Conservation (phyloP, 1,139 yeast genomes). For the Yamadazyma diospyri region DNA sequence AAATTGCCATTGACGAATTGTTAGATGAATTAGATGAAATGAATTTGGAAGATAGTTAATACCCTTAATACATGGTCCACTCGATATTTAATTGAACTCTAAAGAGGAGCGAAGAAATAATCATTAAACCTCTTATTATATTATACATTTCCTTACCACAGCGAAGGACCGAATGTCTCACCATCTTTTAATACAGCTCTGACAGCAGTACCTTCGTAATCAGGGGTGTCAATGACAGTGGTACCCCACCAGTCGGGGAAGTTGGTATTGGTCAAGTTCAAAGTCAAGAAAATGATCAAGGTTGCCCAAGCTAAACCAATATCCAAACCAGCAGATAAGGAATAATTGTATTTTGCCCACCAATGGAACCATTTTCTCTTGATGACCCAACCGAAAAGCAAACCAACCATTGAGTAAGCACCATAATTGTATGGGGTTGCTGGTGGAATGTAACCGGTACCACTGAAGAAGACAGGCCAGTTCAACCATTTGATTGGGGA, state of each 20-base stretch:
- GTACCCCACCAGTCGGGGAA: conserved; percentile 41
- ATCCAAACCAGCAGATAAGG: conserved; percentile 43
- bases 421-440: conserved; percentile 45
- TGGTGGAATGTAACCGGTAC: conserved; percentile 47
- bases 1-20: conserved; percentile 74
- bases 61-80: no score
- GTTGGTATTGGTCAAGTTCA: conserved; percentile 24
- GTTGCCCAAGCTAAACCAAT: conserved; percentile 42
- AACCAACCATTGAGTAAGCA: conserved; percentile 35
- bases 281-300: conserved; percentile 38
- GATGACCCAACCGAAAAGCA: conserved; percentile 27
- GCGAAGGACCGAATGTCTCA: conserved; percentile 19
- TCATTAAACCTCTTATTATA: no score
- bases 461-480: conserved; percentile 48
- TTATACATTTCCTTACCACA: conserved; percentile 12
- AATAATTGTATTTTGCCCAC: conserved; percentile 44
- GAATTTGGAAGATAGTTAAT: conserved; percentile 57
- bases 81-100: no score
- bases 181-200: conserved; percentile 14
- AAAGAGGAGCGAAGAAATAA: no score
- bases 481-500: conserved; percentile 38
- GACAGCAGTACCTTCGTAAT: conserved; percentile 12
- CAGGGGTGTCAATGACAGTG: conserved; percentile 10
- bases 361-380: conserved; percentile 41
- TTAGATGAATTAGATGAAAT: conserved; percentile 91